Evolutionary conservation across 495 filamentous ascomycete genomes (phyloP).

Genomic region (Penicillium salamii): DNA sequence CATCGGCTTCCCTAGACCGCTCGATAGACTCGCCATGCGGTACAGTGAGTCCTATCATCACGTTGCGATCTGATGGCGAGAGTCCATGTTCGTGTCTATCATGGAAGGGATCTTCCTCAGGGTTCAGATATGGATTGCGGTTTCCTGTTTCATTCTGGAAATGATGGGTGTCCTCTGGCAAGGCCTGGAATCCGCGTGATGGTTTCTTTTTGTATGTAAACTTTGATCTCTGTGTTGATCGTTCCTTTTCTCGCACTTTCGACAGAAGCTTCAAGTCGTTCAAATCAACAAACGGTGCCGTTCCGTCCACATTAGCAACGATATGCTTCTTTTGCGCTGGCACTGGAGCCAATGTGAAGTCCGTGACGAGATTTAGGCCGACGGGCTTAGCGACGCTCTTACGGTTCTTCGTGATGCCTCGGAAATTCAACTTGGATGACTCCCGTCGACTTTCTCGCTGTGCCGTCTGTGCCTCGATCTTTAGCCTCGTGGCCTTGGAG

Average conservation of each 20-base stretch:
- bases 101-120: conserved; percentile 14
- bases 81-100: conserved; percentile 50
- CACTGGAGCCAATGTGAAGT: conserved; percentile 31
- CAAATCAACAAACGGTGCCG: conserved; percentile 35
- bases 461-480: conserved; percentile 12
- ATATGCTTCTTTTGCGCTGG: not conserved
- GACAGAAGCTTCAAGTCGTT: conserved; percentile 41
- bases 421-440: conserved; percentile 11
- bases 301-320: not conserved
- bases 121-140: conserved; percentile 17
- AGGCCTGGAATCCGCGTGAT: conserved; percentile 15
- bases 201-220: conserved; percentile 23
- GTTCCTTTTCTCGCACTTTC: conserved; percentile 35
- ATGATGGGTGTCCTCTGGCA: conserved; percentile 13
- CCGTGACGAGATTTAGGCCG: conserved; percentile 65
- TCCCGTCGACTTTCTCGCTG: conserved; percentile 12
- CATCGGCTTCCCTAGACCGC: conserved; percentile 29
- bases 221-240: conserved; percentile 25
- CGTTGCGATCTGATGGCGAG: conserved; percentile 71
- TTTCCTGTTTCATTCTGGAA: conserved; percentile 5
- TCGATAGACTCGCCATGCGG: conserved; percentile 56
- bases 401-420: conserved; percentile 43
- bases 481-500: conserved; percentile 26
- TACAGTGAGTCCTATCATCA: conserved; percentile 76
- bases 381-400: conserved; percentile 39